A percentile compares a stretch with the other conserved stretches of the same genome.
Evolutionary conservation across 352 stramenopile species (phyloP).

Genomic region (Phytopythium delawarense): DNA sequence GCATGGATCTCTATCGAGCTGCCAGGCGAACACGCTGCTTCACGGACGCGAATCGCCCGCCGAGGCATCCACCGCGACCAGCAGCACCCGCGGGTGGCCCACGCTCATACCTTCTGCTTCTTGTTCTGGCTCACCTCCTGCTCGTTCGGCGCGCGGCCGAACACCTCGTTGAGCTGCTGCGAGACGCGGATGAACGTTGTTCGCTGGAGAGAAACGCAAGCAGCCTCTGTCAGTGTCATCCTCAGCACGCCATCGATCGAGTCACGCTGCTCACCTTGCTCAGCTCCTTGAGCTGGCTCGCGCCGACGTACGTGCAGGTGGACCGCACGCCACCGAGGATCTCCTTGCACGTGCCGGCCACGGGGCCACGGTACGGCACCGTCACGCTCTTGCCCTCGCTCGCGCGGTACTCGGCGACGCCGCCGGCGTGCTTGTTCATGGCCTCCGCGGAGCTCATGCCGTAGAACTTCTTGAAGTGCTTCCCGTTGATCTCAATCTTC

Average conservation of each 20-base stretch:
- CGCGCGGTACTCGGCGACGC: constrained; percentile 89
- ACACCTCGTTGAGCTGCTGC: constrained; percentile 92
- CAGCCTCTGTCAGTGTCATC: neutral
- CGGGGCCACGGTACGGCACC: constrained; percentile 82
- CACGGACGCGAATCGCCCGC: neutral
- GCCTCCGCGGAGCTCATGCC: constrained; percentile 90
- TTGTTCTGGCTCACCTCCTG: constrained; percentile 54
- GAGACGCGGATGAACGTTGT: constrained; percentile 93
- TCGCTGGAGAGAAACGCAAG: constrained; percentile 33
- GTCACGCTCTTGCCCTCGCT: constrained; percentile 91
- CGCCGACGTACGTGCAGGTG: constrained; percentile 92
- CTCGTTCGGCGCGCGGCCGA: constrained; percentile 77
- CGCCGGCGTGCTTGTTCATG: constrained; percentile 91
- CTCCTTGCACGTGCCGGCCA: constrained; percentile 79
- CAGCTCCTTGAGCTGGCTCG: constrained; percentile 86
- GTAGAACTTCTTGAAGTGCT: constrained; percentile 90
- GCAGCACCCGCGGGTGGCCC: neutral
- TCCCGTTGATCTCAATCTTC: constrained; percentile 64
- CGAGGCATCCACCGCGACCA: neutral
- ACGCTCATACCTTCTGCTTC: constrained; percentile 40
- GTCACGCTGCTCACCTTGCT: constrained; percentile 58
- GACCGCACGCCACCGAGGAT: constrained; percentile 91
- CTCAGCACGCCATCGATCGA: neutral
- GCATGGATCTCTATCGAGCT: neutral
- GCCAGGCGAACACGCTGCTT: neutral